Evolutionary conservation across 176 grass and related monocot species (phyloP).

Genomic region (Ananas comosus): DNA sequence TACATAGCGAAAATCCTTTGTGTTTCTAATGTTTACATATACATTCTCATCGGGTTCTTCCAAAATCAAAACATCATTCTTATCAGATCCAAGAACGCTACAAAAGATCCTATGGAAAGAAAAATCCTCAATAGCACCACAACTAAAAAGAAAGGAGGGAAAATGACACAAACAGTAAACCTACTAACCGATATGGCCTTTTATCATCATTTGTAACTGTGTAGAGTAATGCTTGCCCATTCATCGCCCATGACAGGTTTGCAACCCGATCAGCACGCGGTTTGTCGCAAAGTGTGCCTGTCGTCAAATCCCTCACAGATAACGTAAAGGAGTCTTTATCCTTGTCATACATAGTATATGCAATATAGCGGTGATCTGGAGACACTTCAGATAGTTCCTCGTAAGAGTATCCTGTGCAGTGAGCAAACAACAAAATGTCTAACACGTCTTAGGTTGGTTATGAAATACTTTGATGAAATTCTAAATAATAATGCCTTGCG

Average conservation of each 20-base stretch:
- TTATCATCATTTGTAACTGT: conserved; percentile 72
- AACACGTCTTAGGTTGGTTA: not conserved
- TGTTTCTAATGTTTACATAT: conserved; percentile 86
- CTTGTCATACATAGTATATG: conserved; percentile 96
- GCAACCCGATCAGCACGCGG: conserved; percentile 60
- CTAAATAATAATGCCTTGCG: no score
- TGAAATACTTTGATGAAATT: not conserved
- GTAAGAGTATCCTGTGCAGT: conserved; percentile 68
- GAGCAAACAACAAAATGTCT: conserved; percentile 1
- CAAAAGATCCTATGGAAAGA: conserved; percentile 59
- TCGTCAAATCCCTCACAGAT: conserved; percentile 73
- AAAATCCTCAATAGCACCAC: conserved; percentile 12
- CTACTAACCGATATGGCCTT: conserved; percentile 67
- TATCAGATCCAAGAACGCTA: conserved; percentile 73
- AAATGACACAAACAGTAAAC: conserved; percentile 11
- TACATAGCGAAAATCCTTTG: conserved; percentile 81
- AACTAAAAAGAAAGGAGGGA: conserved; percentile 15
- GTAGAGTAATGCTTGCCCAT: conserved; percentile 77
- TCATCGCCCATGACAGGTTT: conserved; percentile 84
- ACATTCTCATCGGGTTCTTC: conserved; percentile 75
- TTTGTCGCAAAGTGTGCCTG: conserved; percentile 56
- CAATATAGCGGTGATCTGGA: conserved; percentile 73
- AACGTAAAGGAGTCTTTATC: conserved; percentile 81
- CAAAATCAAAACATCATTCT: conserved; percentile 72
- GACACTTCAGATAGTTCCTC: conserved; percentile 94